phyloP scores from a whole-genome alignment of 768 basidiomycete genomes.

The Coprinopsis marcescibilis region DNA sequence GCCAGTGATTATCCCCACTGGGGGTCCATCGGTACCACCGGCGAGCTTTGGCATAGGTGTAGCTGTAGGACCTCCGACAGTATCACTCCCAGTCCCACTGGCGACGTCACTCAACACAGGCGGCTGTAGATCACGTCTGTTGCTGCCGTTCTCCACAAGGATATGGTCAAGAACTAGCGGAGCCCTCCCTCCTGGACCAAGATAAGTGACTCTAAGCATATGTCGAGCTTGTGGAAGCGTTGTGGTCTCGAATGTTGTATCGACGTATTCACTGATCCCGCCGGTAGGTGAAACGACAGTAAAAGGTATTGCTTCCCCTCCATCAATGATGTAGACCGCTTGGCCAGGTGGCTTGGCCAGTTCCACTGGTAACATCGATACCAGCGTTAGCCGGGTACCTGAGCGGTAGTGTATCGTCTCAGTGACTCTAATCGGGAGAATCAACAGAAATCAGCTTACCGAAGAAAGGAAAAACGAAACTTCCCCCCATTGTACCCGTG shows the following conservation, averaged over 20 bases:
- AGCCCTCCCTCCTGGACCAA: neutral
- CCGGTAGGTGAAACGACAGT: constrained; percentile 1
- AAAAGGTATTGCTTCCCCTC: neutral
- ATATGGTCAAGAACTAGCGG: neutral
- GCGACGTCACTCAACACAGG: neutral
- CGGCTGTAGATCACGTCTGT: neutral
- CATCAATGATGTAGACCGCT: constrained; percentile 1
- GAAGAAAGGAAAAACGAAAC: constrained; percentile 3
- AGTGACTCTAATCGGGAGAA: neutral
- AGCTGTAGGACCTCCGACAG: neutral
- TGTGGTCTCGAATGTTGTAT: constrained; percentile 1
- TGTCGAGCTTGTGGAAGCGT: constrained; percentile 4
- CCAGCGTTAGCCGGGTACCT: constrained; percentile 1
- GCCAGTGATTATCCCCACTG: neutral
- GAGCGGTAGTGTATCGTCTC: neutral
- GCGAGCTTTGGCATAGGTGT: too few species aligned
- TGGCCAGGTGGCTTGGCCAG: neutral
- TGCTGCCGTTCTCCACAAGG: neutral
- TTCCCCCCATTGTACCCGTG: neutral
- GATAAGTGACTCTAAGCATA: constrained; percentile 2
- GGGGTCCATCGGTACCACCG: neutral
- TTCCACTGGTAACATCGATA: neutral
- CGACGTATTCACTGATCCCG: constrained; percentile 2
- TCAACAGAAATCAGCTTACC: too few species aligned
- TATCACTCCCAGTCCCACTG: neutral